A percentile compares a stretch with the other conserved stretches of the same genome.
phyloP scores from a whole-genome alignment of 306 rosid genomes.

The Casuarina cunninghamiana region DNA sequence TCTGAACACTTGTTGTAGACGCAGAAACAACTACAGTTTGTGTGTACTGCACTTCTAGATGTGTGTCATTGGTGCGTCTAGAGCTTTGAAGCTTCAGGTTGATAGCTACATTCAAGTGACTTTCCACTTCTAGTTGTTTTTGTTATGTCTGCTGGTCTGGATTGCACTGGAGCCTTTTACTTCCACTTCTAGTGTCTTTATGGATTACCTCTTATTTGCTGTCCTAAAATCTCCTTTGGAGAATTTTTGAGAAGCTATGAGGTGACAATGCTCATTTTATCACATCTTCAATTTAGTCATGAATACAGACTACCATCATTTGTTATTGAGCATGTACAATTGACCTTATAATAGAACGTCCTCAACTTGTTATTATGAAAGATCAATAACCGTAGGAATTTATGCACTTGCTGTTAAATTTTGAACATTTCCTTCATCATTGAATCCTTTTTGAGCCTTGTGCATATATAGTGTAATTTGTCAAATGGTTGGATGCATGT shows the following conservation, averaged over 20 bases:
- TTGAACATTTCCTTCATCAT: background rate
- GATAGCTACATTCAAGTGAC: background rate
- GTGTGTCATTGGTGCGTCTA: background rate
- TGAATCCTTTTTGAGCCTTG: slow-evolving; percentile 1
- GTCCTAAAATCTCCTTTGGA: background rate
- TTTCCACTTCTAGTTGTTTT: background rate
- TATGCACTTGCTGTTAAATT: background rate
- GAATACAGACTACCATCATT: background rate
- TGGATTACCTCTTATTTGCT: background rate
- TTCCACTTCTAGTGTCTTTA: background rate
- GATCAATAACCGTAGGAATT: background rate
- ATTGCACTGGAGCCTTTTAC: background rate
- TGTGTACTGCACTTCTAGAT: background rate
- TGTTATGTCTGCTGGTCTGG: background rate
- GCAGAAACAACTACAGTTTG: background rate
- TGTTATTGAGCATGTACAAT: background rate
- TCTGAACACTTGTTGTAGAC: slow-evolving; percentile 4
- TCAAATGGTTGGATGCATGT: slow-evolving; percentile 2
- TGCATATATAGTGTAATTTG: slow-evolving; percentile 4
- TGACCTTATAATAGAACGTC: too few relatives aligned
- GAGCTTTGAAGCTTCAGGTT: background rate
- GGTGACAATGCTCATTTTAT: background rate
- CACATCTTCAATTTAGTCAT: background rate
- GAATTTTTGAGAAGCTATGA: background rate
- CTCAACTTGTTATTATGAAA: slow-evolving; percentile 2